Base-by-base conservation (phyloP, 2,329 filamentous ascomycete genomes). In the Aspergillus clavatus region DNA sequence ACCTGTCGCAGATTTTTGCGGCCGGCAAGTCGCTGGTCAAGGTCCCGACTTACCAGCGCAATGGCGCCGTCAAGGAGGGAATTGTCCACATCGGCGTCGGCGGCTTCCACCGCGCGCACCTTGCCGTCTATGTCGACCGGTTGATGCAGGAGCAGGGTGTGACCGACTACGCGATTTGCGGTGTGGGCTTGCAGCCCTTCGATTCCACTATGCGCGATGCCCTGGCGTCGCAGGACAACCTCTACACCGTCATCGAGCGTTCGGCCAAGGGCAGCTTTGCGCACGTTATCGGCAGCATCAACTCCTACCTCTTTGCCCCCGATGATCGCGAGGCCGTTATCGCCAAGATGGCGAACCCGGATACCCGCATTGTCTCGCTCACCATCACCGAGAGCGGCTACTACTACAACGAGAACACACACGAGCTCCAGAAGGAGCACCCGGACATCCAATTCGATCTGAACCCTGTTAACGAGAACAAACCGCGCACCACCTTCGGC, bases 371-470 rank as follows among this genome's bases (percentile, higher is more conserved):
- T 48, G 75, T 78, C 24, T 78, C 75, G 12, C 58, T 78, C 59
- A 78, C 75, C 56, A 78, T 78, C 58, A 78, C 75, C 35, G 75
- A 78, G 66, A 76, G 72, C 56, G 75, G 75, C 50, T 78, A 78
- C 71, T 78, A 75, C 66, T 77, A 78, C 68, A 76, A 78, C 58
- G 75, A 78, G 58, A 77, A 78, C 68, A 74, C 75, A n/a, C 75
- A 78, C 65, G 62, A 77, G 65, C 67, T 78, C 46, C 61, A 71
- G 50, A 59, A 60, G 27, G 68, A 77, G 35, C 67, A 77, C 58
- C 63, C 73, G 7, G 74, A 78, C 53, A 77, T 78, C 41, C 67
- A 71, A 54, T 67, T 64, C 54, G 75, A 78, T 53, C 63, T 77
- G 19, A 48, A 65, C 44, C 57, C 62, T 5, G 67, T 66, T 56